Evolutionary conservation across 176 grass and related monocot species (phyloP).

Genomic region (Musa troglodytarum): DNA sequence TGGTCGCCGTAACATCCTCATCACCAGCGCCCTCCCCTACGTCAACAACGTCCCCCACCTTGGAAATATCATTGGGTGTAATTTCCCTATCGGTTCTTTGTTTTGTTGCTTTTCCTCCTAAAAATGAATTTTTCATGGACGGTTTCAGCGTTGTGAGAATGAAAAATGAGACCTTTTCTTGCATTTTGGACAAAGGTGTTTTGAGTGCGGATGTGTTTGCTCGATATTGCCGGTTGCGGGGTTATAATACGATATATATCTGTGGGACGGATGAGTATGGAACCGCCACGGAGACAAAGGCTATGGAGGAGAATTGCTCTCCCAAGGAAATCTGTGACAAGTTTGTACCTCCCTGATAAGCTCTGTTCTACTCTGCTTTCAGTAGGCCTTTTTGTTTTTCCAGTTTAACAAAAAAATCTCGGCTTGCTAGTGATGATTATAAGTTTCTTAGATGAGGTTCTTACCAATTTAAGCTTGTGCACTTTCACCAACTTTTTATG

Average conservation of each 20-base stretch:
- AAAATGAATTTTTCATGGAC: not conserved
- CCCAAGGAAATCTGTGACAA: conserved; percentile 91
- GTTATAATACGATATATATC: conserved; percentile 84
- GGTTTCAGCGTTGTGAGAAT: too few relatives aligned
- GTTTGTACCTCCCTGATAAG: conserved; percentile 26
- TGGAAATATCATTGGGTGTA: conserved; percentile 34
- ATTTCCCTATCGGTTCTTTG: not conserved
- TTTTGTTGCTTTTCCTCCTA: not conserved
- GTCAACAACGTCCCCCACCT: conserved; percentile 51
- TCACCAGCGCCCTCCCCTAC: conserved; percentile 44
- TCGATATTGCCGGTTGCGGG: conserved; percentile 68
- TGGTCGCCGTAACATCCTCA: conserved; percentile 36
- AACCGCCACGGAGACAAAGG: conserved; percentile 91
- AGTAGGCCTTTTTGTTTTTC: not conserved
- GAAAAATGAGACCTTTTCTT: too few relatives aligned
- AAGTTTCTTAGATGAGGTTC: not conserved
- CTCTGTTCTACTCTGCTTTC: not conserved
- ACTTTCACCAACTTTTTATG: not conserved
- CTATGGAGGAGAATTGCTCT: conserved; percentile 91
- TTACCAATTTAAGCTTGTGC: not conserved
- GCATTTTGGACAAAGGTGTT: conserved; percentile 37
- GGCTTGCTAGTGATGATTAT: not conserved
- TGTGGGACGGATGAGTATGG: conserved; percentile 96
- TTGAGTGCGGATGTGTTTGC: conserved; percentile 96
- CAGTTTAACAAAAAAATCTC: not conserved